phyloP scores from a whole-genome alignment of 257 asterid genomes.

The Anisodus acutangulus region DNA sequence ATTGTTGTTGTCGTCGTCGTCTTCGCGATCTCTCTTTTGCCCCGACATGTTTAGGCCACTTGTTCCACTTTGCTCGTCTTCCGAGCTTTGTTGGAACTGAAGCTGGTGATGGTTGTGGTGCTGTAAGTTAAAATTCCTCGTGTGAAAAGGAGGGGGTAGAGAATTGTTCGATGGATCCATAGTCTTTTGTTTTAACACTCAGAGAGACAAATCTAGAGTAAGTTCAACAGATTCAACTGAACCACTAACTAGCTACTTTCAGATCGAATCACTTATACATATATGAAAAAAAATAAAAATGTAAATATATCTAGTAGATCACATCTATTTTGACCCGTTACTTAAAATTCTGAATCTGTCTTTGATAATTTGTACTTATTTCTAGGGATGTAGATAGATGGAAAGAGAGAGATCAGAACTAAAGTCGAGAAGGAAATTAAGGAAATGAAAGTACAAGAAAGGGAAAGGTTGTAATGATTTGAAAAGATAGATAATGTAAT shows the following conservation, averaged over 20 bases:
- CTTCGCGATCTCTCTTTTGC: conserved; percentile 58
- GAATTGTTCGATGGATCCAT: conserved; percentile 39
- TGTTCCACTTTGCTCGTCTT: conserved; percentile 76
- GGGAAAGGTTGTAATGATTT: conserved; percentile 40
- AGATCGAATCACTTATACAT: background rate
- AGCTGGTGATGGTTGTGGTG: background rate
- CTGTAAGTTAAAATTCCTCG: conserved; percentile 74
- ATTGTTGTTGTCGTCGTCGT: conserved; percentile 33
- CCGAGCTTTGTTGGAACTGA: conserved; percentile 44
- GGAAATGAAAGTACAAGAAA: conserved; percentile 39
- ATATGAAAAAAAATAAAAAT: background rate
- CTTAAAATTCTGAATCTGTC: background rate
- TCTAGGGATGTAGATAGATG: background rate
- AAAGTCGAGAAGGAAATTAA: background rate
- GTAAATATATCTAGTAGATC: background rate
- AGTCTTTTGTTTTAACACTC: background rate
- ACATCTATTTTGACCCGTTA: background rate
- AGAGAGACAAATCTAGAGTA: background rate
- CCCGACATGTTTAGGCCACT: conserved; percentile 56
- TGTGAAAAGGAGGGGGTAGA: conserved; percentile 82
- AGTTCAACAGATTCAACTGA: background rate
- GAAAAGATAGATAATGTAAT: conserved; percentile 36
- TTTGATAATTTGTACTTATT: background rate
- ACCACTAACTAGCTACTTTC: background rate
- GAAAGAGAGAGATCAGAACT: background rate